Base-by-base conservation (phyloP, 78 protist species). In the Mastigamoeba balamuthi region DNA sequence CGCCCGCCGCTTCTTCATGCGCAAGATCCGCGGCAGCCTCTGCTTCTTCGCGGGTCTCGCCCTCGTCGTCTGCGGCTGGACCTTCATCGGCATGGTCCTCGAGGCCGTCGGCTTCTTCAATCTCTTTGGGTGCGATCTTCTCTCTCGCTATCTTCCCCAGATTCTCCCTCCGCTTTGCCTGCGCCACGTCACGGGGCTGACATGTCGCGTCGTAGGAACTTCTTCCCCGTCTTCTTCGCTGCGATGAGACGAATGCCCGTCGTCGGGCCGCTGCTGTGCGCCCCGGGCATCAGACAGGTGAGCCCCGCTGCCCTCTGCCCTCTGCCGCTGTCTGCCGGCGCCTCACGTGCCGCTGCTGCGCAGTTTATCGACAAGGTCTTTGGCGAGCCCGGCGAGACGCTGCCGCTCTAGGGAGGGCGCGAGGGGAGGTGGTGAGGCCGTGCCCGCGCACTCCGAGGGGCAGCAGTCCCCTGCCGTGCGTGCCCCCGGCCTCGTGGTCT, bases 61-160 rank as follows among this genome's bases (percentile, higher is more conserved):
- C 35, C 78, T 80, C 25, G 78, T 79, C 25, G 30, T 79, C 6
- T 1, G 40, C 35, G 40, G 72, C 4, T 79, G 84, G 84, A 2
- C 43, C 3, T n/a, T 33, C 7, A 40, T 41, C 0, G 74, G 81
- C 4, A 25, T 73, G 8, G 25, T 2, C 10, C 2, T 74, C 1
- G 78, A 77, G 58, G 28, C 0, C 27, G 70, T 73, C 27, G 85
- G 85, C 28, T 74, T 75, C 28, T 33, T 80, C 52, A 80, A 80
- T n/a, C 79, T 80, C 30, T 80, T 80, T 6, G 79, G 85, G 78
- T 63, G 38, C 3, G 69, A 10, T 40, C 30, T 41, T 17, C 63
- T 27, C 75, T 44, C 9, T 2, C 4, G 37, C 10, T 71, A 4
- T 64, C 36, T 6, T 64, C 68, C 68, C 6, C 68, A 4, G 4